Base-by-base conservation (phyloP, 768 basidiomycete species). In the Podaxis mareebaensis region DNA sequence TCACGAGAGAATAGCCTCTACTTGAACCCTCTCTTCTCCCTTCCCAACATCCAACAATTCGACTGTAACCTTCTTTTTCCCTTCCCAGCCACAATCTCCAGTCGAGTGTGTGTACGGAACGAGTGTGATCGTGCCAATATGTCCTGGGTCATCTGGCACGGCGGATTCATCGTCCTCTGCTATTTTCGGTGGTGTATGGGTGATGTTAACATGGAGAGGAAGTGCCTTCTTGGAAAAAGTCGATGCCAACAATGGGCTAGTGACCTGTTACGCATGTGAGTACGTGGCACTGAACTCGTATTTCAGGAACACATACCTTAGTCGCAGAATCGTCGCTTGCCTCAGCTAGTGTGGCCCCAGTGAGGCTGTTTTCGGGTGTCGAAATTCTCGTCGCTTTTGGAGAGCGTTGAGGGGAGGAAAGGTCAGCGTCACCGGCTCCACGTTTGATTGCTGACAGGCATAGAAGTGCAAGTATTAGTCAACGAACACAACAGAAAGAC, bases 81-180 rank as follows among this genome's bases (percentile, higher is more conserved):
- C 92, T 72, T 92, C 93, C 92, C 92, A 94, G 17, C 93, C 92
- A 71, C 89, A 92, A 70, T 89, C 91, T 11, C 92, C 91, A 0
- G 91, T 92, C 13, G 78, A 69, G 74, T 94, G 92, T 42, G 83
- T 78, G 63, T 75, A 82, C 1, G 92, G 84, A 3, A 81, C 67
- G 6, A 92, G 79, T 0, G 83, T 81, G 22, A 87, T 71, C 46
- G 75, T 80, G 15, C 84, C 85, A 65, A 92, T 77, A 70, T 83
- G 80, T 10, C 89, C 91, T 28, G 85, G 78, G 73, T 92, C 91
- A 3, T 71, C 73, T 3, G 75, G 68, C 5, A 76, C 72, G 24
- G 76, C 70, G 33, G 73, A 77, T 11, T 61, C 63, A 2, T 52
- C 57, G 20, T 62, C 66, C 11, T 61, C 66, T 20, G 57, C 49